phyloP scores from a whole-genome alignment of 1,139 yeast species.

The Ashbya aceris region DNA sequence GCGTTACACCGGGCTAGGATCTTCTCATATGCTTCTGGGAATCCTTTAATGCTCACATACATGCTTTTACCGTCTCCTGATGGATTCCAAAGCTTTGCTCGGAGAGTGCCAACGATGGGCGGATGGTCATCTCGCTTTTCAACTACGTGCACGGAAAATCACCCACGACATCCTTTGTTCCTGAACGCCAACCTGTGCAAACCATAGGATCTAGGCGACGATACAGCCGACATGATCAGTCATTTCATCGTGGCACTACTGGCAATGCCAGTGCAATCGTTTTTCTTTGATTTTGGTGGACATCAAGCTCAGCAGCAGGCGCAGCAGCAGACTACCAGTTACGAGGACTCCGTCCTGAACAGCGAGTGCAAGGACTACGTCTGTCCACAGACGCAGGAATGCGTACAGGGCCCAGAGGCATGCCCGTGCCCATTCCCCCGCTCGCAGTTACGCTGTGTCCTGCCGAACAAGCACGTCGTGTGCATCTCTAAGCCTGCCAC shows the following conservation, averaged over 20 bases:
- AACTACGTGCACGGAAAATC: too few species aligned
- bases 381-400: constrained; percentile 73
- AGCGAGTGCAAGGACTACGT: constrained; percentile 56
- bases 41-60: constrained; percentile 58
- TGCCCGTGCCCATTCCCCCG: constrained; percentile 91
- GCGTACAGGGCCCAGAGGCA: constrained; percentile 58
- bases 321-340: constrained; percentile 30
- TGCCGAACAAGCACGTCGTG: constrained; percentile 57
- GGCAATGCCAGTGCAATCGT: constrained; percentile 4
- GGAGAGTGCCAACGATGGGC: background rate
- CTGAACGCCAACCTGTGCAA: too few species aligned
- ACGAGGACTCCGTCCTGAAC: constrained; percentile 33
- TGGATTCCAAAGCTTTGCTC: background rate
- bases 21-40: constrained; percentile 49
- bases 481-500: constrained; percentile 78
- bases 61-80: constrained; percentile 27
- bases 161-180: too few species aligned
- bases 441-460: constrained; percentile 69
- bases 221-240: too few species aligned
- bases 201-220: too few species aligned
- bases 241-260: too few species aligned
- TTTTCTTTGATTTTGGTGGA: constrained; percentile 10
- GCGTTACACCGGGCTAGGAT: constrained; percentile 59
- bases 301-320: constrained; percentile 18
- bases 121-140: too few species aligned